Percentiles rank a stretch among this genome's conserved stretches.
These are phyloP conservation scores for Hypsizygus ulmarius DNA, from an alignment of 1,284 basidiomycete genomes.

Conservation along the genomic window DNA sequence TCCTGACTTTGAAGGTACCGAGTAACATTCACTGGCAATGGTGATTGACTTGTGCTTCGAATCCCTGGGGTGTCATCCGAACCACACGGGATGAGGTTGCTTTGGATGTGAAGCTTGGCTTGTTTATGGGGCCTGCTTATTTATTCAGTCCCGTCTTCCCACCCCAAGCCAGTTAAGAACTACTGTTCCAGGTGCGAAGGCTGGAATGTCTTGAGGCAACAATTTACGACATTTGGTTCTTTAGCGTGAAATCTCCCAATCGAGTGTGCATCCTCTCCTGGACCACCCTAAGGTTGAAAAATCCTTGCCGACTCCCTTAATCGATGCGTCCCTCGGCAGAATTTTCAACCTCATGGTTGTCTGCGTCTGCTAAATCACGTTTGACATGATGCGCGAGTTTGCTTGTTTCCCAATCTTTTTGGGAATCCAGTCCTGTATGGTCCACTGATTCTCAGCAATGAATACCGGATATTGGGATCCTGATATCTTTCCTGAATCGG, in stretches of 20 bases:
- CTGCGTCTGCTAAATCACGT: conserved; percentile 18
- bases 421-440: conserved; percentile 22
- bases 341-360: conserved; percentile 22
- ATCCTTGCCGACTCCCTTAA: conserved; percentile 24
- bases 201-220: conserved; percentile 8
- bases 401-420: conserved; percentile 22
- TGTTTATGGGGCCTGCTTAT: conserved; percentile 10
- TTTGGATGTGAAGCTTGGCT: conserved; percentile 14
- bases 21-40: not conserved
- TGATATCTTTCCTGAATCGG: conserved; percentile 20
- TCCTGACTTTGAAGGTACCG: not conserved
- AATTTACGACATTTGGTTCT: conserved; percentile 19
- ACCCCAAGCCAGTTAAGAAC: conserved; percentile 14
- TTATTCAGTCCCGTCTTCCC: conserved; percentile 13
- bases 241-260: conserved; percentile 20
- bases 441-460: conserved; percentile 19
- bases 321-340: conserved; percentile 24
- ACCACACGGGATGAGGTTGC: conserved; percentile 10
- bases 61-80: conserved; percentile 3
- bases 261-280: conserved; percentile 12
- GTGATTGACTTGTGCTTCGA: conserved; percentile 3
- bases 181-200: conserved; percentile 16
- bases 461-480: conserved; percentile 17
- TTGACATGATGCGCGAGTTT: conserved; percentile 23
- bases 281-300: conserved; percentile 14